These are phyloP conservation scores for Penicillium sp. DNA, from an alignment of 2,329 filamentous ascomycete genomes.

Conservation along the genomic window DNA sequence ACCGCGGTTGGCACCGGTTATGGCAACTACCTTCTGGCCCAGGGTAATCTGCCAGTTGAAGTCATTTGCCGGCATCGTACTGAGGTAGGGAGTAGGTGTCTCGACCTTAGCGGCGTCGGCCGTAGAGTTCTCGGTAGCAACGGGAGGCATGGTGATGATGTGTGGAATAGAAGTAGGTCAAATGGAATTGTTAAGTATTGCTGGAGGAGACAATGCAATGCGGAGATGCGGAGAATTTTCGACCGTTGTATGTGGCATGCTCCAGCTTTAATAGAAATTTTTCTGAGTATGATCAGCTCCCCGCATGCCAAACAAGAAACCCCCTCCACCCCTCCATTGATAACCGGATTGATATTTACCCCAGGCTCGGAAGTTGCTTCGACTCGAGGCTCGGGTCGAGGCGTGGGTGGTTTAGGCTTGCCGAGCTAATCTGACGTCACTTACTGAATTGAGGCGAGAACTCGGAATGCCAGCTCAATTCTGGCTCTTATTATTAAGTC, in stretches of 20 bases:
- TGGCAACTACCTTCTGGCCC: slow-evolving; percentile 40
- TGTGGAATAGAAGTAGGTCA: not conserved
- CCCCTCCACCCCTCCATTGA: not conserved
- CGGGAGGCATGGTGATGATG: slow-evolving; percentile 12
- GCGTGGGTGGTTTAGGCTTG: not conserved
- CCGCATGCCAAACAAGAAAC: not conserved
- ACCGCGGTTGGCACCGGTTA: slow-evolving; percentile 28
- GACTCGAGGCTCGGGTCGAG: slow-evolving; percentile 3
- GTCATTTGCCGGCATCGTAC: slow-evolving; percentile 43
- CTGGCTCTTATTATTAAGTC: not conserved
- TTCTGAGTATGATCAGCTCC: not conserved
- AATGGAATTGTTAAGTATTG: not conserved
- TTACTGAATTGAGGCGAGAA: not conserved
- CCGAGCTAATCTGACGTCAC: not conserved
- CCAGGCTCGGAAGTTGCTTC: not conserved
- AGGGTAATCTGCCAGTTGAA: slow-evolving; percentile 49
- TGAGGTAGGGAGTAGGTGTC: slow-evolving; percentile 30
- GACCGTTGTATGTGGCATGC: not conserved
- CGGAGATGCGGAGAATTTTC: not conserved
- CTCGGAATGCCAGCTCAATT: not conserved
- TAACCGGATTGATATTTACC: not conserved
- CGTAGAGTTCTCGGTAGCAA: slow-evolving; percentile 7
- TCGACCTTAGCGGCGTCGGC: slow-evolving; percentile 22
- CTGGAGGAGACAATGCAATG: not conserved
- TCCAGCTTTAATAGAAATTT: not conserved